These are phyloP conservation scores for Fraxinus dipetala DNA, from an alignment of 305 asterid species.

Conservation along the genomic window DNA sequence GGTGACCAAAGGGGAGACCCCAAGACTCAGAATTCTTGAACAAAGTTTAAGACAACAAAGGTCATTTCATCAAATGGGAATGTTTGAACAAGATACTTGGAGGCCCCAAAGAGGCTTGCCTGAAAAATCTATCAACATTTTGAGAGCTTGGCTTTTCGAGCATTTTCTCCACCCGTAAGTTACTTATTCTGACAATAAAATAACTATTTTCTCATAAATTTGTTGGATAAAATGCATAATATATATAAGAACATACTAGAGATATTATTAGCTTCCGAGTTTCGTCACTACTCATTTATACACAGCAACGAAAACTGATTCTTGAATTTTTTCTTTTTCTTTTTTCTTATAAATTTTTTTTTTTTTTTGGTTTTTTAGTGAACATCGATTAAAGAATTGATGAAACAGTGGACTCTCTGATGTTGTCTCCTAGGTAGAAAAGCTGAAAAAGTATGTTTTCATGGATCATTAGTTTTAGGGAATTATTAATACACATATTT, in stretches of 20 bases:
- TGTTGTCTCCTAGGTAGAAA: not conserved
- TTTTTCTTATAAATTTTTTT: too few relatives aligned
- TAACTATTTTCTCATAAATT: too few relatives aligned
- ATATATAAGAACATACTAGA: too few relatives aligned
- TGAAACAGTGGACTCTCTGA: not conserved
- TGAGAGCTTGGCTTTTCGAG: conserved; percentile 96
- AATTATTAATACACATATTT: not conserved
- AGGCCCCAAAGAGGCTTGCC: conserved; percentile 93
- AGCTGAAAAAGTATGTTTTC: not conserved
- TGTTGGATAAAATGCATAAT: not conserved
- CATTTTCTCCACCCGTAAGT: conserved; percentile 97
- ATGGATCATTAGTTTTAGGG: not conserved
- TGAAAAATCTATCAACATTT: conserved; percentile 80
- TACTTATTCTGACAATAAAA: not conserved
- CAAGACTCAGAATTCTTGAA: conserved; percentile 73
- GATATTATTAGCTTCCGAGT: not conserved
- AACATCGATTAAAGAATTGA: not conserved
- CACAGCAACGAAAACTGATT: not conserved
- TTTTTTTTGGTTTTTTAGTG: too few relatives aligned
- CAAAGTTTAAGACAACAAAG: conserved; percentile 83
- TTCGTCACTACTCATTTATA: not conserved
- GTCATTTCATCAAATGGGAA: conserved; percentile 84
- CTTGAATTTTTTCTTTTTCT: not conserved
- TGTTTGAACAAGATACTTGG: conserved; percentile 98
- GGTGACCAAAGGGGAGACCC: conserved; percentile 88